These are phyloP conservation scores for Balamuthia mandrillaris DNA, from an alignment of 208 protist genomes.

Conservation along the genomic window DNA sequence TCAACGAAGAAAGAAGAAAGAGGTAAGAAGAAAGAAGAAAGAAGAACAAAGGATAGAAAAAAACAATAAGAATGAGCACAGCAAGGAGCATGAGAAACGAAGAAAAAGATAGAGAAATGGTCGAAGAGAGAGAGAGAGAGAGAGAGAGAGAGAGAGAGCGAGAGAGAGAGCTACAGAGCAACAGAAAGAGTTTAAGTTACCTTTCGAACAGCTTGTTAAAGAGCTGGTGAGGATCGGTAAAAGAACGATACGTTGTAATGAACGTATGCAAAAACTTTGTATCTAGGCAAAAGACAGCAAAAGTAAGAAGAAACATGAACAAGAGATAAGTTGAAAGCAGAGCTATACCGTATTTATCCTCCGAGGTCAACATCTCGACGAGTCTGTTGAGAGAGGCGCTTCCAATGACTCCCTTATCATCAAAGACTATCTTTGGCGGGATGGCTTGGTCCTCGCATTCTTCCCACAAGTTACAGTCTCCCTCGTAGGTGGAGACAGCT, in stretches of 20 bases:
- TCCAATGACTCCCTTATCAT: neutral
- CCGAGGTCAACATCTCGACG: constrained; percentile 42
- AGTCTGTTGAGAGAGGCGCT: constrained; percentile 48
- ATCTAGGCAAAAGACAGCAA: constrained; percentile 4
- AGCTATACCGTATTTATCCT: constrained; percentile 38
- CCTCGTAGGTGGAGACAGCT: too few relatives aligned
- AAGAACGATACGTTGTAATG: constrained; percentile 50
- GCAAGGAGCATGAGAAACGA: too few relatives aligned
- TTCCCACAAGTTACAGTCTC: constrained; percentile 36
- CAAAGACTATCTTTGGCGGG: neutral
- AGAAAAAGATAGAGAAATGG: neutral
- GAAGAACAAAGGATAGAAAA: too few relatives aligned
- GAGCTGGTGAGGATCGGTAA: constrained; percentile 40
- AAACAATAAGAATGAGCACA: too few relatives aligned
- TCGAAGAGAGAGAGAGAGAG: neutral
- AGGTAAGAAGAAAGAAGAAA: too few relatives aligned
- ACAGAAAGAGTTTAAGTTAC: too few relatives aligned
- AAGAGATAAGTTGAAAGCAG: neutral
- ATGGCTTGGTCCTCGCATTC: neutral
- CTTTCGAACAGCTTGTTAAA: constrained; percentile 42
- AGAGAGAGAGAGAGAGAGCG: neutral
- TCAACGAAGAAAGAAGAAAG: too few relatives aligned
- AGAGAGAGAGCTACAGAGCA: too few relatives aligned
- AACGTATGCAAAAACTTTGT: constrained; percentile 55
- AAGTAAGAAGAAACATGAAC: neutral